phyloP scores from a whole-genome alignment of 441 rosid species.

The Gossypium lobatum region DNA sequence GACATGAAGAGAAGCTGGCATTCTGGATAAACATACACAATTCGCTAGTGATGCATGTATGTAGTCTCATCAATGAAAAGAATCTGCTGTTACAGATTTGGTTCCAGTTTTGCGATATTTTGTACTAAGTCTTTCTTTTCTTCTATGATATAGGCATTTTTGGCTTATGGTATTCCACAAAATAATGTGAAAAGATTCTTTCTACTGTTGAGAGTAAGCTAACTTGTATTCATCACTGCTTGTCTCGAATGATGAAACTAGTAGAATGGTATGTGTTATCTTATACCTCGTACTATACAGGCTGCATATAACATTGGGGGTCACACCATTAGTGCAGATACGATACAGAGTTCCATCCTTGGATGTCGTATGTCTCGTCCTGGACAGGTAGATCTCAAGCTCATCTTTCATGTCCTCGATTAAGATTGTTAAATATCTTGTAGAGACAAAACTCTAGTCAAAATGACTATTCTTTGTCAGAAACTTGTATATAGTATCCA shows the following conservation, averaged over 20 bases:
- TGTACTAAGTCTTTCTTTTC: constrained; percentile 8
- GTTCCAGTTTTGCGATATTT: constrained; percentile 2
- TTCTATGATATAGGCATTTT: constrained; percentile 57
- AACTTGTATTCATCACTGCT: neutral
- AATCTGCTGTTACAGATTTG: neutral
- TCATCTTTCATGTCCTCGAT: constrained; percentile 1
- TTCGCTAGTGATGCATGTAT: constrained; percentile 94
- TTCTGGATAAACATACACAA: constrained; percentile 97
- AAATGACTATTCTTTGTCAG: neutral
- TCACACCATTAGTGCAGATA: constrained; percentile 74
- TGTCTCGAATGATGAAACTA: neutral
- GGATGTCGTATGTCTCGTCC: constrained; percentile 88
- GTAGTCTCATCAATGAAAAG: constrained; percentile 9
- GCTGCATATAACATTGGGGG: constrained; percentile 98
- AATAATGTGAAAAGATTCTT: constrained; percentile 73
- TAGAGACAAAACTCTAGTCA: neutral
- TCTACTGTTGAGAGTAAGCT: constrained; percentile 65
- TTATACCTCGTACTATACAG: constrained; percentile 33
- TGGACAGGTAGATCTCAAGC: constrained; percentile 55
- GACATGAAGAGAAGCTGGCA: constrained; percentile 80
- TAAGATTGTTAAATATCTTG: neutral
- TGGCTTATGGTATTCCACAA: constrained; percentile 85
- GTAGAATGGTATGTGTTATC: constrained; percentile 3
- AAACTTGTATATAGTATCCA: neutral
- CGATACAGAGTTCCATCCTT: constrained; percentile 68